Evolutionary conservation across 148 eudicot species (phyloP).

Genomic region (Oxyria digyna): DNA sequence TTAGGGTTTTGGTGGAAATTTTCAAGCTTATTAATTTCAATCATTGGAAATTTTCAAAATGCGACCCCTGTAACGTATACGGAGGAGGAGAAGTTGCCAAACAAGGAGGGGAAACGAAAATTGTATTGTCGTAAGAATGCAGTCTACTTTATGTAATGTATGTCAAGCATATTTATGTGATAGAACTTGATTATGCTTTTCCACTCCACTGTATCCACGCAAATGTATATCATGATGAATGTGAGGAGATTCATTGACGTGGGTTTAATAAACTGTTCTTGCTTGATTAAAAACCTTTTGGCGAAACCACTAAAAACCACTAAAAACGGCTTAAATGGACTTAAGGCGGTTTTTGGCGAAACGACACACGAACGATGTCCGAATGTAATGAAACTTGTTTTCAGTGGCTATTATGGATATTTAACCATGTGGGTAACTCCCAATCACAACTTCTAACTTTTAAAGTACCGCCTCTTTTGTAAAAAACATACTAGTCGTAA

Average conservation of each 20-base stretch:
- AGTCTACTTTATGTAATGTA: background rate
- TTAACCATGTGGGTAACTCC: no score
- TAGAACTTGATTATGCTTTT: background rate
- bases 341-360: no score
- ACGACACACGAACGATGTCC: no score
- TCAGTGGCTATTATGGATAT: no score
- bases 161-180: no score
- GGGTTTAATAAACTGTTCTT: background rate
- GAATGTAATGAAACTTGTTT: no score
- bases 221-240: background rate
- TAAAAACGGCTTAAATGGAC: no score
- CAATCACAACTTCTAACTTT: no score
- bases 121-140: background rate
- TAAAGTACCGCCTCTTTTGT: no score
- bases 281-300: no score
- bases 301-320: no score
- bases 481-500: no score
- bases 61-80: slow-evolving; percentile 13
- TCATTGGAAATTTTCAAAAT: background rate
- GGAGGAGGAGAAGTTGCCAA: slow-evolving; percentile 11
- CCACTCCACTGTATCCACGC: background rate
- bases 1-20: background rate
- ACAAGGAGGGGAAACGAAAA: background rate
- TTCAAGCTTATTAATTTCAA: background rate
- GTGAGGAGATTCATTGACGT: background rate